Conservation (phyloP, 129 eudicot genomes). For the Arctium lappa region DNA sequence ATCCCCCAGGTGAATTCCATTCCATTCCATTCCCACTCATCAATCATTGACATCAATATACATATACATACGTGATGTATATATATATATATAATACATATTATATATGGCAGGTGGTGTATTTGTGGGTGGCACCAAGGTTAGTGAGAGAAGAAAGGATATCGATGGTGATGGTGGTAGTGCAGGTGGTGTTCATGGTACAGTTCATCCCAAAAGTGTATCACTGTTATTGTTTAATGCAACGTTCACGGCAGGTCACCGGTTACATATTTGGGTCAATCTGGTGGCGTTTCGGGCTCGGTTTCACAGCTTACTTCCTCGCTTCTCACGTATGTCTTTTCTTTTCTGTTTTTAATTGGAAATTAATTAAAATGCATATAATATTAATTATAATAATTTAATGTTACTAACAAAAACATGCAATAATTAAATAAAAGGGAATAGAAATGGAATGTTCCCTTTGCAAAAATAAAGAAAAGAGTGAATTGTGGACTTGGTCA, state of each 20-base stretch:
- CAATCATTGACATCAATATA: too few species aligned
- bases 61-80: too few species aligned
- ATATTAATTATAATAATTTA: too few species aligned
- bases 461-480: neutral
- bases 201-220: conserved; percentile 51
- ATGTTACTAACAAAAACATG: too few species aligned
- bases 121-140: conserved; percentile 50
- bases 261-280: conserved; percentile 62
- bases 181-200: conserved; percentile 41
- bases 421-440: neutral
- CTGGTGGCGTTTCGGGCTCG: conserved; percentile 59
- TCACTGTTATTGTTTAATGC: conserved; percentile 48
- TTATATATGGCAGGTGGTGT: conserved; percentile 42
- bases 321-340: conserved; percentile 47
- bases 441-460: neutral
- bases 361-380: neutral
- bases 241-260: conserved; percentile 40
- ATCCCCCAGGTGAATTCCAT: conserved; percentile 66
- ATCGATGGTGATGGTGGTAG: conserved; percentile 35
- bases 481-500: neutral
- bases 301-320: conserved; percentile 49
- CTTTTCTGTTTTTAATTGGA: neutral
- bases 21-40: neutral
- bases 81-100: too few species aligned
- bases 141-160: conserved; percentile 48